Conservation (phyloP, 2,329 filamentous ascomycete genomes). For the Aspergillus nomiae region DNA sequence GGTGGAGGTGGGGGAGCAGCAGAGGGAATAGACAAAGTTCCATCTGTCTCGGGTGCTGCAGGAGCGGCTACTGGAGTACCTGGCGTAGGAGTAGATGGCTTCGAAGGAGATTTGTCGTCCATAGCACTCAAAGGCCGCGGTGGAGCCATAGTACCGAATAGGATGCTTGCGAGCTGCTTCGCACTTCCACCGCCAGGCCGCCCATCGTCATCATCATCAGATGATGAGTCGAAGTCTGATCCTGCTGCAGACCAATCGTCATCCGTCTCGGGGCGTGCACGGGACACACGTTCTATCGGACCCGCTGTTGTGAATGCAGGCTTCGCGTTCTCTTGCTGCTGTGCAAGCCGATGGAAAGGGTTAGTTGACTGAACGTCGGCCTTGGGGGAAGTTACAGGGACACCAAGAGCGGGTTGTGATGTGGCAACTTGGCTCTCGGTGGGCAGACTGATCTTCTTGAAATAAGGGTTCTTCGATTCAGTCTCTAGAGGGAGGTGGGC, state of each 20-base stretch:
- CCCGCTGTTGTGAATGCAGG: constrained; percentile 55
- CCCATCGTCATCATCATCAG: constrained; percentile 80
- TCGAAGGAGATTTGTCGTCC: constrained; percentile 65
- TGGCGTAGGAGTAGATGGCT: constrained; percentile 48
- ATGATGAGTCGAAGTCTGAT: constrained; percentile 72
- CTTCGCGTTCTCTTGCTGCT: constrained; percentile 59
- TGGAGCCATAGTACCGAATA: constrained; percentile 96
- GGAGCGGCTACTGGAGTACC: constrained; percentile 40
- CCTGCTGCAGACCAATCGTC: constrained; percentile 84
- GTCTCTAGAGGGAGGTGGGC: constrained; percentile 62
- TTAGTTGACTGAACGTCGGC: constrained; percentile 75
- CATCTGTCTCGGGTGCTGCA: constrained; percentile 30
- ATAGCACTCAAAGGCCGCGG: constrained; percentile 84
- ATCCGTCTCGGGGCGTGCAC: constrained; percentile 60
- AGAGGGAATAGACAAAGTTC: constrained; percentile 28
- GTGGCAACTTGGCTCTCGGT: constrained; percentile 54
- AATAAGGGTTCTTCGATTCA: constrained; percentile 93
- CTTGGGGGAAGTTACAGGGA: constrained; percentile 40
- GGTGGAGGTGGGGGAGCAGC: constrained; percentile 37
- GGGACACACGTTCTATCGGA: constrained; percentile 51
- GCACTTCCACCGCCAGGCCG: constrained; percentile 79
- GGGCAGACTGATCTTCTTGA: constrained; percentile 79
- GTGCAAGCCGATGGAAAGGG: constrained; percentile 86
- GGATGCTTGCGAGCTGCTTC: constrained; percentile 87
- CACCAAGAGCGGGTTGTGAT: constrained; percentile 47